Conservation (phyloP, 2,329 filamentous ascomycete species). For the Fusarium odoratissimum region DNA sequence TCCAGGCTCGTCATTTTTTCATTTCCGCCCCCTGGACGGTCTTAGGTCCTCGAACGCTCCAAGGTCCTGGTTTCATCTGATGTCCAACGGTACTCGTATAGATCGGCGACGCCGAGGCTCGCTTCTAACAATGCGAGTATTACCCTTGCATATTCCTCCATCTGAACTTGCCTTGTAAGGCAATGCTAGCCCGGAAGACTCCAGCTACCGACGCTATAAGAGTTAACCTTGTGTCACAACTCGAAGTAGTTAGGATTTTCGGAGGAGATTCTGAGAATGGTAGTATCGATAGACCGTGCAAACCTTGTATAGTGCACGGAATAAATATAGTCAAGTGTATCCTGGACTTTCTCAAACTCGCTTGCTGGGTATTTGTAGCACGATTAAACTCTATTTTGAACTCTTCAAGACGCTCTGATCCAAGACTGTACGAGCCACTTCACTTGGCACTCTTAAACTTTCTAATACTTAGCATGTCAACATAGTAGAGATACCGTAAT, state of each 20-base stretch:
- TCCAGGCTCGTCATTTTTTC: no score
- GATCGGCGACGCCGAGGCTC: background rate
- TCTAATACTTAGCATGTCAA: background rate
- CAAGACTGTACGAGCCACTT: background rate
- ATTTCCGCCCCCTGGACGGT: background rate
- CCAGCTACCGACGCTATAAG: background rate
- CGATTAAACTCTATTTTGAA: slow-evolving; percentile 28
- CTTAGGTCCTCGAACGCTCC: background rate
- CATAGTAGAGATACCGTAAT: no score
- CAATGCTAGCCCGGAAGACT: background rate
- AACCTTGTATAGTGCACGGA: slow-evolving; percentile 2
- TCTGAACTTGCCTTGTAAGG: background rate
- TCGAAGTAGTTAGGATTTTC: slow-evolving; percentile 1
- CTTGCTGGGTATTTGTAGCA: slow-evolving; percentile 19
- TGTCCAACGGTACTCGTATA: background rate
- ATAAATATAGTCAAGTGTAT: background rate
- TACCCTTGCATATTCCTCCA: background rate
- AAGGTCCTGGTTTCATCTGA: background rate
- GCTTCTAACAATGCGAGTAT: slow-evolving; percentile 2
- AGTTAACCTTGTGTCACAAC: background rate
- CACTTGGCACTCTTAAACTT: background rate
- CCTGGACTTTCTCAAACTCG: slow-evolving; percentile 31
- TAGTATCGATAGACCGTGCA: background rate
- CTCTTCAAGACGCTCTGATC: background rate
- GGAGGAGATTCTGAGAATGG: slow-evolving; percentile 1